Percentiles rank a stretch among this genome's conserved stretches.
Conservation (phyloP, 768 basidiomycete species). For the Trametes villosa region DNA sequence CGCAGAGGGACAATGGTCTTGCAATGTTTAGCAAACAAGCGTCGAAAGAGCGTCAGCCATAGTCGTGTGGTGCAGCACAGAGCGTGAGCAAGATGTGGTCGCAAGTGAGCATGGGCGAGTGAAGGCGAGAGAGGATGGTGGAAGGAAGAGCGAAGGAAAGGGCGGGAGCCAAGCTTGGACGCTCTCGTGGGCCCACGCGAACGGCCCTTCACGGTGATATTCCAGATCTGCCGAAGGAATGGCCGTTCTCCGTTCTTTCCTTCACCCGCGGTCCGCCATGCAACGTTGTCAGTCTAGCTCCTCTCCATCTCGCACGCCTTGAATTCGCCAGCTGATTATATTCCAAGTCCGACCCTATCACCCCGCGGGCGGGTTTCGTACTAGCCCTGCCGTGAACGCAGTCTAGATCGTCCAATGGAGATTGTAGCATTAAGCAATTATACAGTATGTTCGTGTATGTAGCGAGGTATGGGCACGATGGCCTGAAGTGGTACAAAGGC, state of each 20-base stretch:
- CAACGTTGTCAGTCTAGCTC: background rate
- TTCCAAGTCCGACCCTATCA: too few relatives aligned
- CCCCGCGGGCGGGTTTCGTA: too few relatives aligned
- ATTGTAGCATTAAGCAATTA: too few relatives aligned
- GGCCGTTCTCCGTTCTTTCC: constrained; percentile 11
- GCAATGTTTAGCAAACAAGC: constrained; percentile 3
- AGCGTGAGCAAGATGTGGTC: background rate
- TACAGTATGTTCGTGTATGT: too few relatives aligned
- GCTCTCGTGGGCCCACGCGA: constrained; percentile 31
- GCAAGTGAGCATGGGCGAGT: constrained; percentile 9
- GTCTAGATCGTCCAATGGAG: too few relatives aligned
- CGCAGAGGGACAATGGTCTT: constrained; percentile 1
- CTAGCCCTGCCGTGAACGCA: too few relatives aligned
- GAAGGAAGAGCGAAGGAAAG: constrained; percentile 23
- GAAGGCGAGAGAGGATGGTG: constrained; percentile 19
- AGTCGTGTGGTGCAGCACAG: background rate
- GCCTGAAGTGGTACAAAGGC: too few relatives aligned
- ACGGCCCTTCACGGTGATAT: constrained; percentile 31
- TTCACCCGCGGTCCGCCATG: constrained; percentile 14
- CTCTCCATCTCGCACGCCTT: background rate
- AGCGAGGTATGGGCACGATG: too few relatives aligned
- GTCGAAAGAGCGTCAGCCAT: background rate
- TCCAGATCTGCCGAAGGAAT: constrained; percentile 21
- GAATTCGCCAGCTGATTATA: too few relatives aligned
- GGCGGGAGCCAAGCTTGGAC: constrained; percentile 23